These are phyloP conservation scores for Epichloe elymi DNA, from an alignment of 2,329 filamentous ascomycete genomes.

Conservation along the genomic window DNA sequence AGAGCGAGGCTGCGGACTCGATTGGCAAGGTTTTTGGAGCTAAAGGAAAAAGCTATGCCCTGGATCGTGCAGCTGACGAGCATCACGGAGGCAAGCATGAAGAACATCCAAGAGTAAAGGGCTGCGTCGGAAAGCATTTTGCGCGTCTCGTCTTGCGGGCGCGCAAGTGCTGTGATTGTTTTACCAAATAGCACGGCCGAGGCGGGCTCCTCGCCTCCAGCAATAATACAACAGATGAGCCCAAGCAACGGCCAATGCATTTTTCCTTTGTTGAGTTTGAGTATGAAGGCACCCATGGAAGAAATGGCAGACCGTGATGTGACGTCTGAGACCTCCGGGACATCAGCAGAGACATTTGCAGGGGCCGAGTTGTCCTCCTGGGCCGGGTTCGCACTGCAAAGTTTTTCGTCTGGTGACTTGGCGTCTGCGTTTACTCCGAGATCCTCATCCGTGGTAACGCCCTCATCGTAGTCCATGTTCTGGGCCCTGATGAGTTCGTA, in stretches of 20 bases:
- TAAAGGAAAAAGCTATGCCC: conserved; percentile 1
- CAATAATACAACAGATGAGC: neutral
- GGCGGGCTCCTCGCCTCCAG: neutral
- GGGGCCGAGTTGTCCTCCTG: conserved; percentile 11
- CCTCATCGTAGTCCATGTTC: neutral
- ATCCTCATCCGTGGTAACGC: neutral
- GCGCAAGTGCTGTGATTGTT: neutral
- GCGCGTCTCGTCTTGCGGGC: neutral
- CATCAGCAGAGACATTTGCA: conserved; percentile 1
- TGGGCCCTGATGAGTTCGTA: conserved; percentile 39
- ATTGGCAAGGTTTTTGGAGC: conserved; percentile 7
- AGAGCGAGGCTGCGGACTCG: conserved; percentile 1
- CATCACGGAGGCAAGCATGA: conserved; percentile 26
- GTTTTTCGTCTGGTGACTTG: neutral
- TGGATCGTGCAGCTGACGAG: conserved; percentile 19
- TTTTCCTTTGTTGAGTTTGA: neutral
- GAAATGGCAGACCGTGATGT: neutral
- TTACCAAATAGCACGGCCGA: neutral
- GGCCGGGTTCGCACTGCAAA: neutral
- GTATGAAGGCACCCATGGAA: neutral
- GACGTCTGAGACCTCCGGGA: neutral
- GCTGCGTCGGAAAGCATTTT: conserved; percentile 15
- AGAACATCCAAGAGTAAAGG: conserved; percentile 37
- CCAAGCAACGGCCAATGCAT: neutral
- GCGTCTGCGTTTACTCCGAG: neutral